Evolutionary conservation across 306 rosid species (phyloP).

Genomic region (Rubus parviflorus): DNA sequence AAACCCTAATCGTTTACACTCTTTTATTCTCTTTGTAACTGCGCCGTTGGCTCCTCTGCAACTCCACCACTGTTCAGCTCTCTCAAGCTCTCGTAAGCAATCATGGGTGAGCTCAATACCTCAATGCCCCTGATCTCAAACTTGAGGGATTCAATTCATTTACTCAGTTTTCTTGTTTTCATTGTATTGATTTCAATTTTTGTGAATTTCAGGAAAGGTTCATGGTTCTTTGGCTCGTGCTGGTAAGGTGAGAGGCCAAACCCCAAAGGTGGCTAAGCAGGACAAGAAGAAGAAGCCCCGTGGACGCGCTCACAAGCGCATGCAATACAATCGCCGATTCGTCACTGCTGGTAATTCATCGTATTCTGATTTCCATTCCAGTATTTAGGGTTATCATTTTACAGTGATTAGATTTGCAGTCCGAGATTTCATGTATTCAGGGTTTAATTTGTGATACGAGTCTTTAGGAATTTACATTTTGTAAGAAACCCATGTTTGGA

Average conservation of each 20-base stretch:
- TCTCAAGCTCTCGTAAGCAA: neutral
- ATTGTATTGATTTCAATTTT: neutral
- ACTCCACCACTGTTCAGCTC: neutral
- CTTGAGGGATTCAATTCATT: neutral
- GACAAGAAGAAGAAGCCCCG: constrained; percentile 61
- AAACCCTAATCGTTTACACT: neutral
- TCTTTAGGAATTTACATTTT: neutral
- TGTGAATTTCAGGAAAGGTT: constrained; percentile 39
- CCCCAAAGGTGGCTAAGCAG: constrained; percentile 57
- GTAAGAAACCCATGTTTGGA: neutral
- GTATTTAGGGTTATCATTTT: too few relatives aligned
- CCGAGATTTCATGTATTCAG: neutral
- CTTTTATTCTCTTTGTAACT: neutral
- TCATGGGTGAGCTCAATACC: constrained; percentile 16
- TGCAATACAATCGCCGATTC: constrained; percentile 61
- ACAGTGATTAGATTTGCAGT: too few relatives aligned
- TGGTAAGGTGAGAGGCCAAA: constrained; percentile 57
- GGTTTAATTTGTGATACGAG: neutral
- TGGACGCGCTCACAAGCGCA: constrained; percentile 56
- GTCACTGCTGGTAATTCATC: constrained; percentile 47
- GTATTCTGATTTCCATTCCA: neutral
- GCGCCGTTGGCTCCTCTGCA: constrained; percentile 3
- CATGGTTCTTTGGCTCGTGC: constrained; percentile 62
- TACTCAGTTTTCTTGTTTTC: neutral
- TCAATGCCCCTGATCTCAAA: neutral